Base-by-base conservation (phyloP, 73 alveolate species). In the Paramecium bursaria region DNA sequence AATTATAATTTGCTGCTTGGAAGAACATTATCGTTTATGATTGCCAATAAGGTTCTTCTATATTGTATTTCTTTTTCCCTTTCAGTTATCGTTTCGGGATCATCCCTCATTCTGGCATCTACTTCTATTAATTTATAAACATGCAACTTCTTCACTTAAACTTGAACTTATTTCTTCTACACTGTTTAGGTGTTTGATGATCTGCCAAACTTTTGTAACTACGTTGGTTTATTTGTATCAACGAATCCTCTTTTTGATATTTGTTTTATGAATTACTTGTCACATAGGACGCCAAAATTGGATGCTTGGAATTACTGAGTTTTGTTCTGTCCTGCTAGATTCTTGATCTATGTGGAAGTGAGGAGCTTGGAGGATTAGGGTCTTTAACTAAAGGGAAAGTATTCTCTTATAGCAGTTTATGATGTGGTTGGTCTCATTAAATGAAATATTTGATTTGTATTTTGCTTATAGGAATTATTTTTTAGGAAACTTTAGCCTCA, bases 371-470 rank as follows among this genome's bases (percentile, higher is more conserved):
- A 42, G 19, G 82, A 25, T 7, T 67, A 19, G 4, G 82, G 82
- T 19, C 82, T 67, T 23, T 21, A 14, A 21, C 44, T 15, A 7
- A 67, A 14, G 5, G 33, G 42, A 7, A 42, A 13, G 27, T 15
- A 14, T 19, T 67, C 82, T 17, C 82, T 44, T 0, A 67, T 57
- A 42, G 44, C 33, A 0, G 82, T 67, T 23, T 67, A 53, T 17
- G 82, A 67, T 39, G 82, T 67, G 33, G 33, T 39, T 19, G 82
- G 82, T 67, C 82, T 67, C 82, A 67, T 67, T 67, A 54, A 39
- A 7, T 7, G 11, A 7, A 39, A 39, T 7, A 39, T n/a, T n/a
- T 39, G 49, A 39, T 7, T 7, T 7, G 11, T 7, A 39, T 39
- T 39, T 39, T 39, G 11, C 5, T 39, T 39, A 7, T 39, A 39